Base-by-base conservation (phyloP, 2,329 filamentous ascomycete genomes). In the Pyrenochaeta sp. region DNA sequence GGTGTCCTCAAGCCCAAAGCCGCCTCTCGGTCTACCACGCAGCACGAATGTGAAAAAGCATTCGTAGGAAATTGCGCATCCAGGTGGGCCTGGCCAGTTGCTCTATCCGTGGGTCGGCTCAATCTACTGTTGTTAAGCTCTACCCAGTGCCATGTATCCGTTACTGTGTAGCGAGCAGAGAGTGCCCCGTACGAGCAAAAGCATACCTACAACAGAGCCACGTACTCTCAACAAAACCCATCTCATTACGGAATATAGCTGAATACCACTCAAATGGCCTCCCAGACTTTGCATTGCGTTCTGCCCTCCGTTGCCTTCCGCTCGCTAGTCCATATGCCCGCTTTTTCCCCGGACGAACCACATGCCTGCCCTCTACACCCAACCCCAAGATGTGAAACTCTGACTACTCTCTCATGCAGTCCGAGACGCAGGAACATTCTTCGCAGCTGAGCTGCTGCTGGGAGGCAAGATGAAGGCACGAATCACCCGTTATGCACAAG, bases 341-440 rank as follows among this genome's bases (percentile, higher is more conserved):
- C 34, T 21, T 35, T 53, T 44, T 46, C 41, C 41, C 47, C 51
- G 35, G 45, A 46, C 53, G 47, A 56, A 51, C 51, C 41, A 51
- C 34, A 37, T 45, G 37, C 43, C 28, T 21, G 35, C 24, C 39
- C 41, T 40, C 44, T 48, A 48, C 51, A 43, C 48, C 37, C 40
- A 44, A 36, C 24, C 22, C 36, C 19, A 31, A 10, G 20, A 30
- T 40, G 45, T 53, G 51, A 57, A 55, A 55, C 48, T 18, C 37
- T 26, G 26, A 9, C 20, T 30, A 9, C 10, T 27, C 31, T 10
- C 31, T 30, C 34, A 44, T 41, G 47, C 44, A 44, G 39, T 46
- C 47, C 38, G 22, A 37, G 22, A 39, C 36, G 41, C 53, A 53
- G 40, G 39, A 44, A 41, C 41, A 30, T 20, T 9, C 14, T 34